phyloP scores from a whole-genome alignment of 306 rosid species.

The Dalbergia cultrata region DNA sequence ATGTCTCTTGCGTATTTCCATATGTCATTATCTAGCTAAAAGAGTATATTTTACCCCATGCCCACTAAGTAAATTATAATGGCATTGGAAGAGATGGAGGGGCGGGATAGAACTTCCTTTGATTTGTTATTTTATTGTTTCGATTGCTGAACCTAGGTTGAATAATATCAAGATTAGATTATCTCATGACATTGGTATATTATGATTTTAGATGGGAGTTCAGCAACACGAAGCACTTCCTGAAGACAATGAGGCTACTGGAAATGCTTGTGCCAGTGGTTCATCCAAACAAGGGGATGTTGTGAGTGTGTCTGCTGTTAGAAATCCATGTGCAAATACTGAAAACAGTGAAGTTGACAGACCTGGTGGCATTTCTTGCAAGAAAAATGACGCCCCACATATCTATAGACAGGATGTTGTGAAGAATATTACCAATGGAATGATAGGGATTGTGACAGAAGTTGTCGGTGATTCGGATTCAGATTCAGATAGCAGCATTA shows the following conservation, averaged over 20 bases:
- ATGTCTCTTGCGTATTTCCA: not conserved
- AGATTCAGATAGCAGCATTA: slow-evolving; percentile 76
- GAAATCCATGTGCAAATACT: slow-evolving; percentile 51
- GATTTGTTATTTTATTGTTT: slow-evolving; percentile 36
- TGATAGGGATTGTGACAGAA: slow-evolving; percentile 90
- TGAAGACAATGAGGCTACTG: slow-evolving; percentile 51
- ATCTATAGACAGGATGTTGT: slow-evolving; percentile 90
- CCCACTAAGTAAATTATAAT: slow-evolving; percentile 8
- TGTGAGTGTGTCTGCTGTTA: slow-evolving; percentile 41
- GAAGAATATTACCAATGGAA: slow-evolving; percentile 59
- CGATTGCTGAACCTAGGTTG: slow-evolving; percentile 37
- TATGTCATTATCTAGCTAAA: slow-evolving; percentile 23
- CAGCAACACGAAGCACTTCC: slow-evolving; percentile 50
- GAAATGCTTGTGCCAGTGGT: slow-evolving; percentile 47
- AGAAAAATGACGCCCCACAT: slow-evolving; percentile 49
- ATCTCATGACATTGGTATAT: slow-evolving; percentile 41
- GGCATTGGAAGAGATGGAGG: slow-evolving; percentile 5
- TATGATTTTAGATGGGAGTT: slow-evolving; percentile 72
- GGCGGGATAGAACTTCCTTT: slow-evolving; percentile 7
- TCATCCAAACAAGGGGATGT: slow-evolving; percentile 44
- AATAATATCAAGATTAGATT: slow-evolving; percentile 13
- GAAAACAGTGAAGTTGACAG: slow-evolving; percentile 59
- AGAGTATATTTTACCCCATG: not conserved
- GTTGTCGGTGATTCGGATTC: slow-evolving; percentile 93
- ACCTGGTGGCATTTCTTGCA: slow-evolving; percentile 45